A percentile compares a stretch with the other conserved stretches of the same genome.
These are phyloP conservation scores for Gentiana macrophylla DNA, from an alignment of 257 asterid genomes.

Conservation along the genomic window DNA sequence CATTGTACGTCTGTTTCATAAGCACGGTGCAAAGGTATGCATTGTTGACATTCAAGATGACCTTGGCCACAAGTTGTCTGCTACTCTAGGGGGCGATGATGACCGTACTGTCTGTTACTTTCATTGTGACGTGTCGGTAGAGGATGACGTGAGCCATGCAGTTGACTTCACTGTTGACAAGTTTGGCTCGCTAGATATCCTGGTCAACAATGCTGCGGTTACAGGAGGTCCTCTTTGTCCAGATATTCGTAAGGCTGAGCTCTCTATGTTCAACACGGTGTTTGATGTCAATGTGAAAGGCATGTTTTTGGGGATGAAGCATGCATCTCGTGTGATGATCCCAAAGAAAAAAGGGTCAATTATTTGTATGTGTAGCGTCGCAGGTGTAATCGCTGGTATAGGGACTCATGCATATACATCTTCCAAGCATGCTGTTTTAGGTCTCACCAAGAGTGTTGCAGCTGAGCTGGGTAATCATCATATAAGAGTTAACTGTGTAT, in stretches of 20 bases:
- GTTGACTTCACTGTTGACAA: conserved; percentile 57
- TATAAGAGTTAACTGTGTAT: conserved; percentile 74
- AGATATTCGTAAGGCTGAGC: conserved; percentile 61
- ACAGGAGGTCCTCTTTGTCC: conserved; percentile 52
- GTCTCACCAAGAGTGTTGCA: conserved; percentile 73
- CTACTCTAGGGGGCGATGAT: conserved; percentile 19
- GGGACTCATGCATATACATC: conserved; percentile 77
- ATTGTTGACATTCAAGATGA: conserved; percentile 71
- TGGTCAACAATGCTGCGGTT: conserved; percentile 87
- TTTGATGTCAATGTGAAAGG: conserved; percentile 69
- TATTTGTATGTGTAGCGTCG: conserved; percentile 54
- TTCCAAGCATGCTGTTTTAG: conserved; percentile 83
- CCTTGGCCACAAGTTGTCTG: conserved; percentile 34
- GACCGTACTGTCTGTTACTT: conserved; percentile 16
- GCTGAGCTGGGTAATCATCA: conserved; percentile 83
- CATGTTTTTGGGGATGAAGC: conserved; percentile 85
- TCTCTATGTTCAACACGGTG: conserved; percentile 50
- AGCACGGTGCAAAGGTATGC: conserved; percentile 82
- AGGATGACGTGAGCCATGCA: conserved; percentile 52
- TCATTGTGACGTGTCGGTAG: conserved; percentile 74
- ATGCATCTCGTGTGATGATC: conserved; percentile 81
- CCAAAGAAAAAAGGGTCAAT: conserved; percentile 74
- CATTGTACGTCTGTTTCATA: conserved; percentile 57
- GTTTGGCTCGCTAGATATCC: conserved; percentile 71
- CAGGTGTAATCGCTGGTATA: conserved; percentile 33